Evolutionary conservation across 352 stramenopile genomes (phyloP), one percentile per base, ranked within the genome.

Genomic region (Globisporangium cystogenes): DNA sequence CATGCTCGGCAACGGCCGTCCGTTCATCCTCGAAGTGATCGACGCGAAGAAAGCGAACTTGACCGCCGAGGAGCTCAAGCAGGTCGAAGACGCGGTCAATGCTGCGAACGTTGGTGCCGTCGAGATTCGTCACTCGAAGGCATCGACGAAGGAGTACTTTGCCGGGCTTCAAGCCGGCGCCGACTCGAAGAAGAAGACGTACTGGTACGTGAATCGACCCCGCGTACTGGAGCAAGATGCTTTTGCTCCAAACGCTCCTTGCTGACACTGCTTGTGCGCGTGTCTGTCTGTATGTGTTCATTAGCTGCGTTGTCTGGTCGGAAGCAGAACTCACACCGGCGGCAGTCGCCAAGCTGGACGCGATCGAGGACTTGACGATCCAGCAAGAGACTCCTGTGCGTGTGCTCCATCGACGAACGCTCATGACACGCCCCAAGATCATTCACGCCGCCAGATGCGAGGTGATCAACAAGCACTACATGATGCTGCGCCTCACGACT

Each of bases 321-420:
- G 74, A 88, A 60, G 59, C 45, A 3, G 64, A 70, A 37, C 65
- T 93, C 39, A 90, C 82, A 24, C 53, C 62, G 0, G 74, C 86
- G 14, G 61, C 65, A 2, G 62, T 84, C 37, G 70, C 78, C 8
- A 94, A 85, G 52, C 74, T 98, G 23, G 75, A 94, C 45, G 62
- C 64, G 7, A 85, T 95, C 43, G 57, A 83, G 14, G 77, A 97
- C 40, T 65, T 98, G 18, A 82, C 76, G 14, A 83, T 99, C 55
- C 62, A 96, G 51, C 97, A 99, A 75, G 76, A 88, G 57, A 99
- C 97, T 33, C 97, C 97, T 0, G 67, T 99, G 15, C 94, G 97
- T 23, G 97, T 99, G 21, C 64, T 99, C 29, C 97, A 99, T 70
- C 90, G 97, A 1, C 77, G 97, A 49, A 96, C 96, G 20, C 79